Conservation (phyloP, 108 stramenopile species). For the Skeletonema potamos region DNA sequence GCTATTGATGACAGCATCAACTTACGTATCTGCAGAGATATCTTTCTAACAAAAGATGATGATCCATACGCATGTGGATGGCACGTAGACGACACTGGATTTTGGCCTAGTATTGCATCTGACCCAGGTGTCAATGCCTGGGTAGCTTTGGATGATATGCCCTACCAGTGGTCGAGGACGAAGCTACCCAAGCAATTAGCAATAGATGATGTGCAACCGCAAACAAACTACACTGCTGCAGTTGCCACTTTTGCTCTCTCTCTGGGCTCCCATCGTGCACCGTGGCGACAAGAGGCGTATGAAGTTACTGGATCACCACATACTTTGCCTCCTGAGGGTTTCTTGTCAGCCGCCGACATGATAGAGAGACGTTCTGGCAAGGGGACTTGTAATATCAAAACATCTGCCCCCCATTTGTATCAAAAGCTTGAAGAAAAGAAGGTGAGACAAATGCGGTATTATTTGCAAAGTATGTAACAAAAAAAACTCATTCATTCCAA, state of each 20-base stretch:
- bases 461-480: no score
- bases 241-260: slow-evolving; percentile 69
- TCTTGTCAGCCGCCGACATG: slow-evolving; percentile 60
- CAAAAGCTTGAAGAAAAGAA: slow-evolving; percentile 73
- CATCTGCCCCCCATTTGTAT: slow-evolving; percentile 64
- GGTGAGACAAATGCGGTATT: no score
- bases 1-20: slow-evolving; percentile 26
- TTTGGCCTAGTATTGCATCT: slow-evolving; percentile 62
- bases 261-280: slow-evolving; percentile 62
- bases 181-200: neutral
- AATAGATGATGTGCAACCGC: neutral
- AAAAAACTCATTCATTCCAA: no score
- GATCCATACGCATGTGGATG: slow-evolving; percentile 77
- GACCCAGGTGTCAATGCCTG: slow-evolving; percentile 77
- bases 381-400: slow-evolving; percentile 78
- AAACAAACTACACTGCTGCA: neutral
- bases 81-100: slow-evolving; percentile 84
- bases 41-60: slow-evolving; percentile 73
- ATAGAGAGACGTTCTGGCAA: slow-evolving; percentile 59
- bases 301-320: slow-evolving; percentile 61
- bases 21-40: slow-evolving; percentile 32
- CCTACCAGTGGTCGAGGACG: slow-evolving; percentile 21
- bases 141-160: slow-evolving; percentile 83
- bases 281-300: slow-evolving; percentile 73
- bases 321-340: slow-evolving; percentile 66